Evolutionary conservation across 148 eudicot genomes (phyloP).

Genomic region (Arctostaphylos glauca): DNA sequence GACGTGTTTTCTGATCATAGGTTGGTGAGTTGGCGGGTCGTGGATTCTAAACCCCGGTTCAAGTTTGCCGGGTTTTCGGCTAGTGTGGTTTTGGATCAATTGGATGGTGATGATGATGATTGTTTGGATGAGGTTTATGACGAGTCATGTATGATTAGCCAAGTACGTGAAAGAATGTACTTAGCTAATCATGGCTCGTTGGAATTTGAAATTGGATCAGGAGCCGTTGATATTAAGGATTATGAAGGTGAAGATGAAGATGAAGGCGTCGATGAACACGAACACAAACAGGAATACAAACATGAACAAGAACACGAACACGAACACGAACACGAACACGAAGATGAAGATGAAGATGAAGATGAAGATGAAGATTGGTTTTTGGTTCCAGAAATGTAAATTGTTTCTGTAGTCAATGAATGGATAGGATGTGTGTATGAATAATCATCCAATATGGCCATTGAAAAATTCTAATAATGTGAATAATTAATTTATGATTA

Average conservation of each 20-base stretch:
- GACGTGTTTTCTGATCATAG: slow-evolving; percentile 21
- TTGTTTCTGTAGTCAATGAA: neutral
- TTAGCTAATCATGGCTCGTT: neutral
- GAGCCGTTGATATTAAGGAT: slow-evolving; percentile 2
- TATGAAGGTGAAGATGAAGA: slow-evolving; percentile 10
- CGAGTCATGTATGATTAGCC: neutral
- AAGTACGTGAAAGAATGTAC: no score
- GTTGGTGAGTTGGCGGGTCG: slow-evolving; percentile 31
- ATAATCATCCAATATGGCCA: neutral
- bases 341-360: slow-evolving; percentile 44
- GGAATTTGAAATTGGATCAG: slow-evolving; percentile 7
- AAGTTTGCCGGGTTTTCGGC: slow-evolving; percentile 49
- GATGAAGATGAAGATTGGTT: slow-evolving; percentile 58
- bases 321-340: neutral
- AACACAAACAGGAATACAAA: no score
- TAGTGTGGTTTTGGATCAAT: slow-evolving; percentile 33
- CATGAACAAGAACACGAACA: neutral
- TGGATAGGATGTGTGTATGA: neutral
- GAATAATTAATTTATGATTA: no score
- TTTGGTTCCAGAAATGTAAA: slow-evolving; percentile 39
- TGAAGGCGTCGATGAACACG: slow-evolving; percentile 24
- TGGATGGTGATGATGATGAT: slow-evolving; percentile 18
- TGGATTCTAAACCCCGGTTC: slow-evolving; percentile 20
- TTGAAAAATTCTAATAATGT: neutral
- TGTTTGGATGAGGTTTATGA: slow-evolving; percentile 13